phyloP scores from a whole-genome alignment of 2,329 filamentous ascomycete genomes.

The Ploettnerulaceae sp. region DNA sequence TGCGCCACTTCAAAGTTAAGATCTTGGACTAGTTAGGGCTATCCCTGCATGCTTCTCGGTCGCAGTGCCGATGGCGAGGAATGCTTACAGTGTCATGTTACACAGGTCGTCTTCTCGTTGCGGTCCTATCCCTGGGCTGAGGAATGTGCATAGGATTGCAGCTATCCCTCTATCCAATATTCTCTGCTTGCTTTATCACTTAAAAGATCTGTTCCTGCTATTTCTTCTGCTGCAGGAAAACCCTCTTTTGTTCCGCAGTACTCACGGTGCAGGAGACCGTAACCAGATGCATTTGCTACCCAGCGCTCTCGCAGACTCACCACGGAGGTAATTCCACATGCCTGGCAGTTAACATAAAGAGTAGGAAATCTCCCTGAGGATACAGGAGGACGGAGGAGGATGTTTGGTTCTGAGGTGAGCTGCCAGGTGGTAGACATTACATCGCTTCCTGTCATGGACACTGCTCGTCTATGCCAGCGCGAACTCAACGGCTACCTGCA shows the following conservation, averaged over 20 bases:
- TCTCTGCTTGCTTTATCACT: background rate
- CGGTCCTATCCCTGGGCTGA: conserved; percentile 12
- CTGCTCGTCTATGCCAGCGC: background rate
- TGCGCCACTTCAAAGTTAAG: conserved; percentile 16
- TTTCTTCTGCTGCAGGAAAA: background rate
- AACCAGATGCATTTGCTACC: conserved; percentile 1
- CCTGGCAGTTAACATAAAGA: background rate
- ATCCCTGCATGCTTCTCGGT: conserved; percentile 3
- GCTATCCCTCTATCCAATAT: background rate
- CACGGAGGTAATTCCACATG: background rate
- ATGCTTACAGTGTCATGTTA: conserved; percentile 15
- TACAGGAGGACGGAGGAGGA: background rate
- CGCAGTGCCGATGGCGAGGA: conserved; percentile 12
- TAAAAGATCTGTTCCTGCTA: no score
- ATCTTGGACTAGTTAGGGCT: conserved; percentile 5
- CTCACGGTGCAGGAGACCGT: no score
- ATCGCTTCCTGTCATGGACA: no score
- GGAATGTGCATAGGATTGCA: conserved; percentile 8
- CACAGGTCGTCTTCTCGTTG: conserved; percentile 7
- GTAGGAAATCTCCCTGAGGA: background rate
- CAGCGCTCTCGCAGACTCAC: background rate
- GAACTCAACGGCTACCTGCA: conserved; percentile 3
- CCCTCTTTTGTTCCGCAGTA: background rate
- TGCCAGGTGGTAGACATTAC: conserved; percentile 14
- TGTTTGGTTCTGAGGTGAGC: background rate